Percentiles rank a stretch among this genome's conserved stretches.
Evolutionary conservation across 2,329 filamentous ascomycete genomes (phyloP).

Genomic region (Aspergillus aculeatus): DNA sequence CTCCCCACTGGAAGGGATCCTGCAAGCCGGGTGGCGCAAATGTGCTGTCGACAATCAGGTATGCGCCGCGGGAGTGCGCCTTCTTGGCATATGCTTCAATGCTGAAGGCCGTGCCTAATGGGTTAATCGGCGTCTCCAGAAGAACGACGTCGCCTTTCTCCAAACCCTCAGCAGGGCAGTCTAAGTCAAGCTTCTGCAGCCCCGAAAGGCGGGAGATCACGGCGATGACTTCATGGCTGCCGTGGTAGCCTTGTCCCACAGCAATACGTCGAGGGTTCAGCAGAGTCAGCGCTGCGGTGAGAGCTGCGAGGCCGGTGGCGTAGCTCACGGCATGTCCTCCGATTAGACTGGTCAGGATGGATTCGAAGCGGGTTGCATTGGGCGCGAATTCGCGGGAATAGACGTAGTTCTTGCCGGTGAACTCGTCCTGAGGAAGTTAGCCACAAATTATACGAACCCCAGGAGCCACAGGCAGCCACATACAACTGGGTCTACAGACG

Average conservation of each 20-base stretch:
- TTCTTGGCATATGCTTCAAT: slow-evolving; percentile 69
- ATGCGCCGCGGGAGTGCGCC: slow-evolving; percentile 70
- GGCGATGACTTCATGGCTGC: slow-evolving; percentile 81
- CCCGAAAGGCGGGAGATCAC: slow-evolving; percentile 74
- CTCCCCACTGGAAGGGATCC: slow-evolving; percentile 78
- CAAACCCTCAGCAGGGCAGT: slow-evolving; percentile 65
- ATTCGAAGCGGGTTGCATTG: slow-evolving; percentile 81
- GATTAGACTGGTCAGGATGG: slow-evolving; percentile 73
- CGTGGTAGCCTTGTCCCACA: slow-evolving; percentile 85
- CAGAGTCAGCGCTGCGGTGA: slow-evolving; percentile 79
- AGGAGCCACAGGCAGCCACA: not conserved
- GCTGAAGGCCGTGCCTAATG: slow-evolving; percentile 75
- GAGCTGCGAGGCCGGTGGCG: slow-evolving; percentile 77
- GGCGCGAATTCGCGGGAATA: slow-evolving; percentile 82
- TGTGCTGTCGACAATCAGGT: slow-evolving; percentile 84
- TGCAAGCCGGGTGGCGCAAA: slow-evolving; percentile 89
- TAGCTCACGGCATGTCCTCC: slow-evolving; percentile 68
- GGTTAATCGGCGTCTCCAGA: slow-evolving; percentile 91
- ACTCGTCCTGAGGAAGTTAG: slow-evolving; percentile 15
- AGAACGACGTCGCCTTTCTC: slow-evolving; percentile 79
- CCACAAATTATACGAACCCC: not conserved
- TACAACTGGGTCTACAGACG: slow-evolving; percentile 53
- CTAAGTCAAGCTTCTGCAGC: slow-evolving; percentile 70
- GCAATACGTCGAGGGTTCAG: slow-evolving; percentile 79
- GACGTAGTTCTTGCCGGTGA: slow-evolving; percentile 55